These are phyloP conservation scores for Yamadazyma takamatsuzukensis DNA, from an alignment of 805 yeast genomes.

Conservation along the genomic window DNA sequence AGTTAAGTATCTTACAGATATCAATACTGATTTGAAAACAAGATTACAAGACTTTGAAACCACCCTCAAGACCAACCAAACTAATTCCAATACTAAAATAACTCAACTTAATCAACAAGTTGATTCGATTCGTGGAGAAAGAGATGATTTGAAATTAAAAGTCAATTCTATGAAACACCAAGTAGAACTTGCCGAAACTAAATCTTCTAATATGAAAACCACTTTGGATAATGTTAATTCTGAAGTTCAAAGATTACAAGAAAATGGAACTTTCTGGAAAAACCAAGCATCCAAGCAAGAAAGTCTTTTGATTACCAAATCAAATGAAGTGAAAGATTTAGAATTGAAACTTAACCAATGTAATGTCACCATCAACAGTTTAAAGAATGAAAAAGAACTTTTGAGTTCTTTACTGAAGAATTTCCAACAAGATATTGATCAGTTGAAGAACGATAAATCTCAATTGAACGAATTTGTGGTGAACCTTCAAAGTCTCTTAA, in stretches of 20 bases:
- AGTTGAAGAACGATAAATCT: slow-evolving; percentile 54
- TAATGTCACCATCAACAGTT: slow-evolving; percentile 43
- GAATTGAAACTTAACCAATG: slow-evolving; percentile 44
- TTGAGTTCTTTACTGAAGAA: slow-evolving; percentile 48
- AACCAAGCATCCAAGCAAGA: slow-evolving; percentile 40
- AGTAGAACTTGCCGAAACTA: slow-evolving; percentile 20
- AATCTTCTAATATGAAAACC: slow-evolving; percentile 47
- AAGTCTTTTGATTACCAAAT: slow-evolving; percentile 22
- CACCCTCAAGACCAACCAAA: slow-evolving; percentile 26
- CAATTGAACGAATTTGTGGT: slow-evolving; percentile 54
- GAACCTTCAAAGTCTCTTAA: slow-evolving; percentile 57
- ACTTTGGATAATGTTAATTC: slow-evolving; percentile 24
- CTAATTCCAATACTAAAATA: slow-evolving; percentile 42
- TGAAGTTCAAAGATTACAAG: slow-evolving; percentile 26
- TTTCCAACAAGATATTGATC: slow-evolving; percentile 49
- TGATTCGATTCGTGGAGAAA: slow-evolving; percentile 54
- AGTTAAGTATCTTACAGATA: slow-evolving; percentile 20
- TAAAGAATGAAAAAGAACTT: slow-evolving; percentile 53
- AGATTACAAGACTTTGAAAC: slow-evolving; percentile 38
- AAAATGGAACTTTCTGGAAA: slow-evolving; percentile 37
- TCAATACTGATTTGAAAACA: slow-evolving; percentile 26
- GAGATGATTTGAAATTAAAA: slow-evolving; percentile 22
- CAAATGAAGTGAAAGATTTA: slow-evolving; percentile 53
- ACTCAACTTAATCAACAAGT: slow-evolving; percentile 51
- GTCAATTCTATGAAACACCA: slow-evolving; percentile 11